Evolutionary conservation across 106 monocot genomes (phyloP).

Genomic region (Allium sativum): DNA sequence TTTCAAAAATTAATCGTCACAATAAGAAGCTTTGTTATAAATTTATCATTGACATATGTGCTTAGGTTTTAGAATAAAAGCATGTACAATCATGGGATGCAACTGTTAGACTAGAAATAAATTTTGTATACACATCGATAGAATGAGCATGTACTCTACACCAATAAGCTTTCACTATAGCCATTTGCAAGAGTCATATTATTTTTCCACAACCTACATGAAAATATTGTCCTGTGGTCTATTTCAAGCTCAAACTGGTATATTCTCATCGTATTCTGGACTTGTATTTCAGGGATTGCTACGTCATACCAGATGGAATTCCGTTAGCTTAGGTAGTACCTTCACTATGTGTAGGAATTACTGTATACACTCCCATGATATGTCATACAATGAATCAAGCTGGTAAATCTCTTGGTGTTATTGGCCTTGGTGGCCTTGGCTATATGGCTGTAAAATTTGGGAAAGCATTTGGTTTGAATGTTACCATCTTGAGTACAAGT

Average conservation of each 20-base stretch:
- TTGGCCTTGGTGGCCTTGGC: conserved; percentile 87
- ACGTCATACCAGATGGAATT: conserved; percentile 61
- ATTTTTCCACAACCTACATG: too few relatives aligned
- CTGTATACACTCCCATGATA: conserved; percentile 83
- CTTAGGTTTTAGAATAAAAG: too few relatives aligned
- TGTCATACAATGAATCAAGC: conserved; percentile 77
- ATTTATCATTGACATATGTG: too few relatives aligned
- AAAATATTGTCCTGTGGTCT: not conserved
- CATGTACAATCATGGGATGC: too few relatives aligned
- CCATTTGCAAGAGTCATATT: too few relatives aligned
- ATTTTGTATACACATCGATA: too few relatives aligned
- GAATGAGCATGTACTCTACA: too few relatives aligned
- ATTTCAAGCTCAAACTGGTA: not conserved
- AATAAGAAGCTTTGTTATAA: too few relatives aligned
- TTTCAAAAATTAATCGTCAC: too few relatives aligned
- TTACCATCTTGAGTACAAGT: conserved; percentile 79
- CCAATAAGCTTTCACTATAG: too few relatives aligned
- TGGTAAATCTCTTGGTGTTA: conserved; percentile 87
- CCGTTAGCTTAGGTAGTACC: conserved; percentile 69
- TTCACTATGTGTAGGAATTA: conserved; percentile 74
- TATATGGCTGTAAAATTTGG: conserved; percentile 91
- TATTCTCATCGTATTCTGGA: too few relatives aligned
- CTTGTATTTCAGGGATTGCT: conserved; percentile 46
- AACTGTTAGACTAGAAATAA: too few relatives aligned
- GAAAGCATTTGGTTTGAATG: conserved; percentile 86